phyloP scores from a whole-genome alignment of 1,139 yeast species.

The Saccharomyces uvarum region DNA sequence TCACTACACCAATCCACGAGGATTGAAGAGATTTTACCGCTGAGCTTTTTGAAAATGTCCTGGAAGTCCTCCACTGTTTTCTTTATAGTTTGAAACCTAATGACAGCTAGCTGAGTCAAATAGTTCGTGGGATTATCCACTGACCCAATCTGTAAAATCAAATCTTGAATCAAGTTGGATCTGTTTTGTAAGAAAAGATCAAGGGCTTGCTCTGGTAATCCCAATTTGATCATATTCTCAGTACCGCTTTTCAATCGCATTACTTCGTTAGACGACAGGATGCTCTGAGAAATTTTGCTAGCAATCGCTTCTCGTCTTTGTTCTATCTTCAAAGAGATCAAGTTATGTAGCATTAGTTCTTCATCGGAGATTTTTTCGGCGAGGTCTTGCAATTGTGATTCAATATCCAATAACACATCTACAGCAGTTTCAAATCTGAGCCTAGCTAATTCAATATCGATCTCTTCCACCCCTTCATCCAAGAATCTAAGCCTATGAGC shows the following conservation, averaged over 20 bases:
- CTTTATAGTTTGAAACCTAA: conserved; percentile 48
- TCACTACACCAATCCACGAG: conserved; percentile 63
- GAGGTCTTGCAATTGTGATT: conserved; percentile 14
- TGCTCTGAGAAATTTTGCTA: conserved; percentile 32
- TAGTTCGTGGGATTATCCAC: conserved; percentile 51
- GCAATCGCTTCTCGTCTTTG: conserved; percentile 31
- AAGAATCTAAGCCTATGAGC: conserved; percentile 18
- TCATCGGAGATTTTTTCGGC: conserved; percentile 28
- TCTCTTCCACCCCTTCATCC: conserved; percentile 27
- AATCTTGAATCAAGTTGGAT: conserved; percentile 37
- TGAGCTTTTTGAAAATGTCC: conserved; percentile 36
- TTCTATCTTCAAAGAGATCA: conserved; percentile 37
- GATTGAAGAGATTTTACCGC: conserved; percentile 34
- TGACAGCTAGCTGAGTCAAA: conserved; percentile 51
- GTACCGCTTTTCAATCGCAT: conserved; percentile 32
- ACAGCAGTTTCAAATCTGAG: conserved; percentile 24
- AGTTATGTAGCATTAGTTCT: conserved; percentile 36
- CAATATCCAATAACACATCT: conserved; percentile 18
- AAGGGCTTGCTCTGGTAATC: conserved; percentile 41
- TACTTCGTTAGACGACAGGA: conserved; percentile 28
- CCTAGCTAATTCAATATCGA: conserved; percentile 27
- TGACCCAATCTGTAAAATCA: conserved; percentile 43
- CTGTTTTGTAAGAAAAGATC: conserved; percentile 42
- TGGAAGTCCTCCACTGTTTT: conserved; percentile 43
- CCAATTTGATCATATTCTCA: conserved; percentile 37